Base-by-base conservation (phyloP, 495 filamentous ascomycete species). In the Annulohypoxylon moriforme region DNA sequence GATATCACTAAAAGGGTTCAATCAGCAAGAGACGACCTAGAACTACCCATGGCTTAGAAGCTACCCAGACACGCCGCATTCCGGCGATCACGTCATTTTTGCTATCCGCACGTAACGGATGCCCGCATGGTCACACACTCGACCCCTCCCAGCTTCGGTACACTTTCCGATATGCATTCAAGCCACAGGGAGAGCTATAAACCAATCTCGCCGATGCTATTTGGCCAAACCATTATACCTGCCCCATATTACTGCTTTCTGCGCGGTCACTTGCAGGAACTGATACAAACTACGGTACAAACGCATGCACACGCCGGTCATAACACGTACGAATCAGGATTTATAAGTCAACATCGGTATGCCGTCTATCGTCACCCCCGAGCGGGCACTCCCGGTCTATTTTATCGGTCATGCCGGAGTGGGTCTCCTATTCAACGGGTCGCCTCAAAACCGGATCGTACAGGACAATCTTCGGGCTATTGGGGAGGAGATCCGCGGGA, bases 401-500 rank as follows among this genome's bases (percentile, higher is more conserved):
- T 71, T 71, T 4, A 71, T 71, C 62, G 68, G 68, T 1, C 68
- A 71, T 20, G 68, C 68, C 31, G 68, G 68, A 9, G 68, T 71
- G 57, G 27, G 46, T 44, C 50, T 71, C 20, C 33, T 71, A 5
- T 71, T 71, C 7, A 34, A 42, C 20, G 68, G 67, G 16, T 71
- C 68, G 38, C 68, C 57, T 38, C 31, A 25, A 24, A 71, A 62
- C 50, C 62, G 42, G 34, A 62, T 62, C 49, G 68, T 71, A 11
- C 68, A 71, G 40, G 68, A 71, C 24, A 71, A 71, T 20, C 68
- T 71, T 36, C 68, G 68, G 18, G 57, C 57, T 3, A 42, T 71
- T 16, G 62, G 68, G 1, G 47, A 61, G 31, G 68, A 71, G 57
- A 71, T 71, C 56, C 68, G 62, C 1, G 57, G 46, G 0, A 66